Base-by-base conservation (phyloP, 2,329 filamentous ascomycete genomes). In the Orbilia brochopaga region DNA sequence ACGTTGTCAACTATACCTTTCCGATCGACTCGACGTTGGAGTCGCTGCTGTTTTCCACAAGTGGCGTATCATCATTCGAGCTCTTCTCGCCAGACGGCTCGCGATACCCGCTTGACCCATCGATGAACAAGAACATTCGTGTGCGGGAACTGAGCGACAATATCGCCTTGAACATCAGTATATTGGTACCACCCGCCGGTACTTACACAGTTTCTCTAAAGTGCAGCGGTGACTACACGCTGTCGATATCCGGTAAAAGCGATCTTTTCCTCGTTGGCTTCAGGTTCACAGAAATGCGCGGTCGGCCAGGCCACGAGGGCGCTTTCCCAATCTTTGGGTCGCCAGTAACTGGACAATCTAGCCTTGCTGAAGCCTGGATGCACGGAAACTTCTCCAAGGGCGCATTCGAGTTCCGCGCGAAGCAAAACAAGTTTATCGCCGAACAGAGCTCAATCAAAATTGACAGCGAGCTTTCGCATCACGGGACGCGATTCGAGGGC, bases 181-280 rank as follows among this genome's bases (percentile, higher is more conserved):
- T 3, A 7, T 37, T 44, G 5, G 21, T 53, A 15, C 53, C 61
- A 1, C 40, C 24, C 4, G 11, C 62, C 7, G 62, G 69, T 1
- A 42, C 37, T 1, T 73, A 65, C 42, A 60, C 50, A 10, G 52
- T 70, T 32, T 51, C 52, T 10, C n/a, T 66, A 1, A 27, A 54
- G 3, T 2, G 52, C 5, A 21, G 23, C 2, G 32, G 30, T 1
- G 51, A 70, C 15, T 70, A 59, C 40, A 46, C 59, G 4, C 15
- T 70, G 27, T 70, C 66, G 1, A 42, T 64, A n/a, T 70, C 66
- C 8, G 66, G 66, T n/a, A n/a, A 64, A 23, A 70, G 66, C n/a
- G 15, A 15, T 8, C 5, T 70, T 17, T 60, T 50, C 8, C 35
- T 70, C 15, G 15, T 42, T 8, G 48, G 37, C 2, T 70, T 70